Evolutionary conservation across 2,329 filamentous ascomycete species (phyloP).

Genomic region (Ophiostoma triangulosporum): DNA sequence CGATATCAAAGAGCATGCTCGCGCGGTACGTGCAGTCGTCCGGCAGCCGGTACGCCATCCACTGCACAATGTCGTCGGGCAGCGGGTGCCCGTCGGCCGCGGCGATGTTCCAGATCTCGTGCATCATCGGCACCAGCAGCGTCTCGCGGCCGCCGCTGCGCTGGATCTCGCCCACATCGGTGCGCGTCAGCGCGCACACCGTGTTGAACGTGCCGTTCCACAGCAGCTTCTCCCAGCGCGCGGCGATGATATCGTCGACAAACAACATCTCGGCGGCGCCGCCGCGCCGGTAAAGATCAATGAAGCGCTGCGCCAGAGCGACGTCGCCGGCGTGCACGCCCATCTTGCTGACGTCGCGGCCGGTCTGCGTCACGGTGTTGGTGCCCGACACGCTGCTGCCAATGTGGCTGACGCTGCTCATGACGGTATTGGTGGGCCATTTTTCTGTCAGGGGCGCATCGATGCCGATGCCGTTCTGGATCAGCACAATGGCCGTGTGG

Average conservation of each 20-base stretch:
- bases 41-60: constrained; percentile 19
- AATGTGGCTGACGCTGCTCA: constrained; percentile 14
- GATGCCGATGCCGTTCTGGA: constrained; percentile 62
- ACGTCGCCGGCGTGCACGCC: not conserved
- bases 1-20: constrained; percentile 60
- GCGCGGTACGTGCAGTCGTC: constrained; percentile 22
- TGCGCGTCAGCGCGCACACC: constrained; percentile 12
- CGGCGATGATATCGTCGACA: constrained; percentile 10
- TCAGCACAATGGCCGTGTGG: constrained; percentile 46
- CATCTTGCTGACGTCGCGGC: constrained; percentile 12
- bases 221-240: constrained; percentile 15
- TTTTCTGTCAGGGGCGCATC: constrained; percentile 34
- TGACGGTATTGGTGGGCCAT: constrained; percentile 12
- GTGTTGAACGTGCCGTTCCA: constrained; percentile 14
- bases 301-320: not conserved
- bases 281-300: constrained; percentile 8
- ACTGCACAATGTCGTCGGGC: constrained; percentile 16
- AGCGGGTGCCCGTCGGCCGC: constrained; percentile 20
- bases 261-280: constrained; percentile 7
- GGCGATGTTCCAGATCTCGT: constrained; percentile 22
- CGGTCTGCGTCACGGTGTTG: constrained; percentile 10
- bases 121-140: constrained; percentile 22
- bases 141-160: constrained; percentile 12
- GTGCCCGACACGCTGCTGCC: constrained; percentile 9
- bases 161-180: constrained; percentile 13